These are phyloP conservation scores for Eustoma russellianum DNA, from an alignment of 257 asterid genomes.

Conservation along the genomic window DNA sequence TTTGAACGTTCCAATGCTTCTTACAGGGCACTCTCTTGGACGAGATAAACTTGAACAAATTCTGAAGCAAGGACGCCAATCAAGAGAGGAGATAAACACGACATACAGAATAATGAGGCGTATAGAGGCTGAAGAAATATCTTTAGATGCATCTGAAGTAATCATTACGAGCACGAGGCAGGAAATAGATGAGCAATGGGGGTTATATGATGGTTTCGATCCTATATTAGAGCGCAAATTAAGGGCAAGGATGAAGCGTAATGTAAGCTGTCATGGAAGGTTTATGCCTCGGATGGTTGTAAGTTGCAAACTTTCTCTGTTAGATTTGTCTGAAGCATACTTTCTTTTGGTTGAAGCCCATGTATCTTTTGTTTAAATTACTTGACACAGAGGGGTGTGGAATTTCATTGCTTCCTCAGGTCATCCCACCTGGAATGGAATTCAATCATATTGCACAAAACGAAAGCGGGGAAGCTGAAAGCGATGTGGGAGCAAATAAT, in stretches of 20 bases:
- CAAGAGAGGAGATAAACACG: conserved; percentile 63
- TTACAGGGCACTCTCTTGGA: conserved; percentile 78
- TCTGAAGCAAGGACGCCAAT: conserved; percentile 62
- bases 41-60: conserved; percentile 76
- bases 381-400: background rate
- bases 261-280: conserved; percentile 62
- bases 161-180: conserved; percentile 71
- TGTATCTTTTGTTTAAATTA: background rate
- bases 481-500: conserved; percentile 39
- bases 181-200: conserved; percentile 82
- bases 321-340: background rate
- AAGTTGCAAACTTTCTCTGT: conserved; percentile 16
- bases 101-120: conserved; percentile 73
- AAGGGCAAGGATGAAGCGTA: conserved; percentile 57
- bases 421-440: conserved; percentile 90
- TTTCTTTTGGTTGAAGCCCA: background rate
- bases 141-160: conserved; percentile 68
- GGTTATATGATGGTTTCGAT: conserved; percentile 73
- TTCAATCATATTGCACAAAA: conserved; percentile 50
- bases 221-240: conserved; percentile 64
- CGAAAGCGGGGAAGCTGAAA: conserved; percentile 49
- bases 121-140: conserved; percentile 73
- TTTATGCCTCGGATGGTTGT: conserved; percentile 81
- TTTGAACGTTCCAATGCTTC: conserved; percentile 63
- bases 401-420: conserved; percentile 24